phyloP scores from a whole-genome alignment of 169 alveolate genomes.

The Cryptosporidium xiaoi region DNA sequence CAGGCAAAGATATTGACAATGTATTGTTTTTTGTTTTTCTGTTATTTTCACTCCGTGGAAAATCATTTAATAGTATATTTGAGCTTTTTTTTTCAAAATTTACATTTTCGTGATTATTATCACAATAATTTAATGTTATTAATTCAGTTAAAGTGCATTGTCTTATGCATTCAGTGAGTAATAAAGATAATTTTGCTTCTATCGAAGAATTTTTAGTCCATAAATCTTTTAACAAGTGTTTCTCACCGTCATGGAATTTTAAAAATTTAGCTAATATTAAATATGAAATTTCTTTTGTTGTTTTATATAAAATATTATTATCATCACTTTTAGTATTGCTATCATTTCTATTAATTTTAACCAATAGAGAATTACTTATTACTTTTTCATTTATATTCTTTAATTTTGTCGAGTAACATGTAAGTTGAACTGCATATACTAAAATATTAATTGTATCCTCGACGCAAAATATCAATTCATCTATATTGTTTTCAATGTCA shows the following conservation, averaged over 20 bases:
- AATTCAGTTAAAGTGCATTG: conserved; percentile 45
- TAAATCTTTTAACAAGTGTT: conserved; percentile 36
- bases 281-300: conserved; percentile 13
- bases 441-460: conserved; percentile 46
- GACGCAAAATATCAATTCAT: conserved; percentile 38
- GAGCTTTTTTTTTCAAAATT: neutral
- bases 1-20: conserved; percentile 58
- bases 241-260: conserved; percentile 39
- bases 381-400: neutral
- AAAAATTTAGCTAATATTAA: conserved; percentile 25
- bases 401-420: conserved; percentile 53
- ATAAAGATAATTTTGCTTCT: conserved; percentile 25
- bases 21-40: neutral
- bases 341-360: neutral
- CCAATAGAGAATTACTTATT: neutral
- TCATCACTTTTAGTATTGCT: no score
- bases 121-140: neutral
- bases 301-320: neutral
- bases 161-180: conserved; percentile 59
- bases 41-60: neutral
- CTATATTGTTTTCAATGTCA: neutral
- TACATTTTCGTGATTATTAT: neutral
- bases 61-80: neutral
- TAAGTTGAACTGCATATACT: conserved; percentile 27
- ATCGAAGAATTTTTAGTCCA: conserved; percentile 41